Base-by-base conservation (phyloP, 192 early-diverging fungal genomes). In the Phlyctochytrium bullatum region DNA sequence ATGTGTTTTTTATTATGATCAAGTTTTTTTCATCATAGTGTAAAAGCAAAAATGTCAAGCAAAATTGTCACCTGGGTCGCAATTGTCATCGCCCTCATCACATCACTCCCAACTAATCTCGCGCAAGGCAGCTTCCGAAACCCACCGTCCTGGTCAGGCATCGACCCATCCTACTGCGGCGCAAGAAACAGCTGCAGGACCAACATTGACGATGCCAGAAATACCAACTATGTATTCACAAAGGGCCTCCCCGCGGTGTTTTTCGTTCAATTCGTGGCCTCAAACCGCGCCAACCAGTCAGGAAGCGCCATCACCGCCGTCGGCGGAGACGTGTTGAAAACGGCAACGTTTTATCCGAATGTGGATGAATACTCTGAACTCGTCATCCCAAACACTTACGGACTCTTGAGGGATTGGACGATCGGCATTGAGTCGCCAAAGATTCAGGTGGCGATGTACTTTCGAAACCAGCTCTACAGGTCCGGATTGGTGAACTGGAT, bases 331-430 rank as follows among this genome's bases (percentile, higher is more conserved):
- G 52, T 31, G 3, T 62, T 66, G 10, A 52, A 66, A 40, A 76
- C 76, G 23, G 72, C 71, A 2, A 56, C 73, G 23, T 81, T 78
- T 67, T 81, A 73, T 69, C 80, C 80, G 1, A 25, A 28, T 14
- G 80, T 81, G 10, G 80, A 81, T 50, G 76, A 78, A 53, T 81
- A 81, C 52, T 52, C 65, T 34, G 54, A 75, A 54, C 66, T 81
- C 60, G 61, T 59, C 3, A 64, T 79, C 10, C 78, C 78, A 20
- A 67, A 73, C 33, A 71, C 64, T 61, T 61, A 35, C 30, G 12
- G 17, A 1, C 47, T 62, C 17, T 33, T 76, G 50, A 20, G 54
- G 23, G 27, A 51, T 23, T 40, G 36, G 36, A 31, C 62, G 17
- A 24, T 28, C 3, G 57, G 59, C 50, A 73, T 35, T 40, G 23